phyloP scores from a whole-genome alignment of 805 yeast species.

The Tetrapisispora iriomotensis region DNA sequence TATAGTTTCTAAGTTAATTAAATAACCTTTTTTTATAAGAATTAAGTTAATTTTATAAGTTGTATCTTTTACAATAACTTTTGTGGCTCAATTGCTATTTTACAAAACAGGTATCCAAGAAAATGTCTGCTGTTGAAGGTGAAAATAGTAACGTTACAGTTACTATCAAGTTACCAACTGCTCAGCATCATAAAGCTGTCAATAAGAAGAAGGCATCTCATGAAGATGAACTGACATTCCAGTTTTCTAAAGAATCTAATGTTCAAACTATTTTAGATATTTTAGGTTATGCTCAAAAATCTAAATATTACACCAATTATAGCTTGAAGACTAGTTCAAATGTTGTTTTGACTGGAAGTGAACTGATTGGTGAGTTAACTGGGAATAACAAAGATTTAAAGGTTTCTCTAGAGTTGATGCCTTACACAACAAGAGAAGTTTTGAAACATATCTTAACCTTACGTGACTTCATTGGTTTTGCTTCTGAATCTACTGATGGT shows the following conservation, averaged over 20 bases:
- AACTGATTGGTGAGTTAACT: constrained; percentile 11
- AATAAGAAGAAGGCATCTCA: constrained; percentile 9
- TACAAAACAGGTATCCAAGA: no score
- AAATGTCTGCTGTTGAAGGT: neutral
- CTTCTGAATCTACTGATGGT: constrained; percentile 25
- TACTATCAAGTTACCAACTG: constrained; percentile 14
- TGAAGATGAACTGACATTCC: constrained; percentile 12
- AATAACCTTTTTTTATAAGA: no score
- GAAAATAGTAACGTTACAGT: constrained; percentile 10
- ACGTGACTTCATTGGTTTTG: constrained; percentile 28
- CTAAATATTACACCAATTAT: constrained; percentile 25
- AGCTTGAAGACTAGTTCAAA: constrained; percentile 14
- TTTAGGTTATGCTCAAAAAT: constrained; percentile 17
- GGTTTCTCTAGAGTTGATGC: constrained; percentile 15
- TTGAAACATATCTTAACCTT: constrained; percentile 23
- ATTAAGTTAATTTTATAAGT: no score
- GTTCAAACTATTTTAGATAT: constrained; percentile 20
- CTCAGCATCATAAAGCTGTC: constrained; percentile 3
- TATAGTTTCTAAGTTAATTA: no score
- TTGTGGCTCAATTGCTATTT: no score
- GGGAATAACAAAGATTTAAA: constrained; percentile 9
- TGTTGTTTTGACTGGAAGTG: constrained; percentile 13
- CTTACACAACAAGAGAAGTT: constrained; percentile 26
- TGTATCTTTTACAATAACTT: no score
- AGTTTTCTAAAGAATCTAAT: constrained; percentile 20